phyloP scores from a whole-genome alignment of 169 alveolate species.

The Besnoitia besnoiti region DNA sequence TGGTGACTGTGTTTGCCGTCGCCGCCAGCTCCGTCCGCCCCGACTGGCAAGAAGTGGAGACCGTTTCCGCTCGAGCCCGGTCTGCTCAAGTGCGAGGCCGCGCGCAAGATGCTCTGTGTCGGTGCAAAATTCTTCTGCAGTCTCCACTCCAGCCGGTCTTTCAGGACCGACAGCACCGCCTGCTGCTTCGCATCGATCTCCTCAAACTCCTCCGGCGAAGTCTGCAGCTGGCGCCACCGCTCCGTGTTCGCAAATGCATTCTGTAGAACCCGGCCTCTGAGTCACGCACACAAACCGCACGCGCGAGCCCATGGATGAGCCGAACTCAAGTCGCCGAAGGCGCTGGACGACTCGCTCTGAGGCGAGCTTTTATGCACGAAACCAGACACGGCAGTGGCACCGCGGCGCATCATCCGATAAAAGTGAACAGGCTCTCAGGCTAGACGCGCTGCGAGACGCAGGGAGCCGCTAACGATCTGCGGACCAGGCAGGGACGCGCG shows the following conservation, averaged over 20 bases:
- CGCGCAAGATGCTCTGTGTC: constrained; percentile 2
- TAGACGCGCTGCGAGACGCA: too few species aligned
- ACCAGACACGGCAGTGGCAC: too few species aligned
- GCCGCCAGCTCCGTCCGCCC: neutral
- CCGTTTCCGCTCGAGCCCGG: too few species aligned
- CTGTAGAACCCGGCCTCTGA: neutral
- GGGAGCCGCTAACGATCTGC: too few species aligned
- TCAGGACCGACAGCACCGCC: neutral
- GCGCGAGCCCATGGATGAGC: too few species aligned
- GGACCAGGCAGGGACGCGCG: neutral
- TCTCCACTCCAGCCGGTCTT: neutral
- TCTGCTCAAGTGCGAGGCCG: neutral
- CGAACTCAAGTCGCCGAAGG: too few species aligned
- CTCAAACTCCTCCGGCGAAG: neutral
- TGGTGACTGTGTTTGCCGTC: neutral
- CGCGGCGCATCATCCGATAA: too few species aligned
- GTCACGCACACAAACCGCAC: neutral
- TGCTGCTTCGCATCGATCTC: constrained; percentile 21
- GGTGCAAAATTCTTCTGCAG: neutral
- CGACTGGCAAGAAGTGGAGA: neutral
- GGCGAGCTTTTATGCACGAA: too few species aligned
- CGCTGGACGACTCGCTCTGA: too few species aligned
- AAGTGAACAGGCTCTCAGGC: too few species aligned
- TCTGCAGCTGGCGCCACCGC: constrained; percentile 40
- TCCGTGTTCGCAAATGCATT: neutral